Evolutionary conservation across 306 rosid genomes (phyloP), one percentile per base, ranked within the genome.

Genomic region (Prunus armeniaca): DNA sequence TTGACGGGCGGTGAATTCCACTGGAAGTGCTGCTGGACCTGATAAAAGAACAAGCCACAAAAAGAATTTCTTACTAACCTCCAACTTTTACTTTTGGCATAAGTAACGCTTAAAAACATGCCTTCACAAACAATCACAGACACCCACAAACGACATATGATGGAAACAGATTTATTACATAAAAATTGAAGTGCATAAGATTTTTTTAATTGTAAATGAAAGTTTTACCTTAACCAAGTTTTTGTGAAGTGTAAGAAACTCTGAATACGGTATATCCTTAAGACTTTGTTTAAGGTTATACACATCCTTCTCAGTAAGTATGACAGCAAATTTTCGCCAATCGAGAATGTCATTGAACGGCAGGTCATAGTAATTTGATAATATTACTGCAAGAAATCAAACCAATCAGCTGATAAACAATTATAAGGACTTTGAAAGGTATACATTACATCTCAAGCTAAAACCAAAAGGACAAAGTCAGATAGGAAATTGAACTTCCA

Each of bases 331-430:
- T 72, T 90, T 92, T 47, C 72, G 87, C 99, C 99, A 95, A 77
- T 95, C 92, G 51, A 95, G 90, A 83, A 95, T 89, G 69, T 95
- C 97, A 72, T 92, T 95, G 87, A 95, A 95, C 61, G 99, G 99
- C 45, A 95, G 92, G 85, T 95, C 97, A 72, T 95, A 95, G 81
- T 90, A 92, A 86, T 95, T 83, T 62, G 97, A 95, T 71, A 95
- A 83, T 89, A 95, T 92, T 71, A 95, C 97, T 95, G 91, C 91
- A 89, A 80, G 63, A 84, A 65, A 71, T 41, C 65, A 73, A 81
- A 81, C 47, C 50, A 56, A 81, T 49, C 46, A 84, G 61, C 58
- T 79, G 80, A 60, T 22, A 67, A 83, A 51, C 72, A 14, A 79
- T 30, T 34, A 25, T 47, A 64, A 57, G 58, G 47, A 76, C 57